Evolutionary conservation across 176 grass and related monocot genomes (phyloP), one percentile per base, ranked within the genome.

Genomic region (Rhynchospora pubera): DNA sequence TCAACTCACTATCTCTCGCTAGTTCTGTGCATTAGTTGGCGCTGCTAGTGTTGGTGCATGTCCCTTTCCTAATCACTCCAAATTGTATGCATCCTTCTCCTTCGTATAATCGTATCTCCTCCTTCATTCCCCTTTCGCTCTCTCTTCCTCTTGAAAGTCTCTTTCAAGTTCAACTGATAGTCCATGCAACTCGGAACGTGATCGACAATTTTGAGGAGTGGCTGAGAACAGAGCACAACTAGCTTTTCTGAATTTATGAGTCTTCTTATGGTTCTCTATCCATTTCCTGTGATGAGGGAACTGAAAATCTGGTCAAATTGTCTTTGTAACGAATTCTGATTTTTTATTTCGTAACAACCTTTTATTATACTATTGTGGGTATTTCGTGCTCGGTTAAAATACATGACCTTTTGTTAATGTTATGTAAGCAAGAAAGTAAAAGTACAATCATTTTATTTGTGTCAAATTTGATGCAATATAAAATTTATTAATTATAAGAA

Each of bases 21-120:
- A 56, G 72, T 77, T 53, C 12, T 55, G 47, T 76, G 21, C 72
- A 76, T 76, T 55, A 76, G 48, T 76, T 76, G 72, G 48, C 48
- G 21, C 23, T 76, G 72, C 72, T 32, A 28, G 12, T 28, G 71
- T 55, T 55, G 72, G 72, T 77, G 72, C 50, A 32, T 7, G 50
- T 56, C 72, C 12, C 72, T 76, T 52, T 76, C 72, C 6, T 5
- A 51, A 51, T 51, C 48, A 11, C 34, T 39, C 34, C 34, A 1
- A 39, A 28, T 28, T 28, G 26, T 28, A 28, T 69, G 32, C 18
- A 68, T 62, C 65, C 65, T 15, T 21, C 66, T 70, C 39, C 19
- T 0, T 3, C 63, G 8, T 9, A 9, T 21, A 5, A 5, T 12
- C 9, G 23, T 7, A 21, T 71, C 42, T 71, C 7, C 15, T n/a